phyloP scores from a whole-genome alignment of 1,284 basidiomycete genomes.

The Pseudozyma sp. region DNA sequence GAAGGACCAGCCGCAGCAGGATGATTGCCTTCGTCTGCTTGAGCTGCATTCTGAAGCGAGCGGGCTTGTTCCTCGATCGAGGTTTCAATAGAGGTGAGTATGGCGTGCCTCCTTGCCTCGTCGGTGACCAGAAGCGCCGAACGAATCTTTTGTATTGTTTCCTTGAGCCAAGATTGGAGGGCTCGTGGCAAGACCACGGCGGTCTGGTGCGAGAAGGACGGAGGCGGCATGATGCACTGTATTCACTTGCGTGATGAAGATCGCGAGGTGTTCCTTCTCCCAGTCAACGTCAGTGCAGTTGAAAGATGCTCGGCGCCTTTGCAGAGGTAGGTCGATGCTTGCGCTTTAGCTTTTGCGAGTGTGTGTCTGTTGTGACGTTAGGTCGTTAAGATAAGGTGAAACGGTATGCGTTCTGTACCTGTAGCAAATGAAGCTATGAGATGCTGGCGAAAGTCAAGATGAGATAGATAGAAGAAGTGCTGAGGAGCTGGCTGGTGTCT shows the following conservation, averaged over 20 bases:
- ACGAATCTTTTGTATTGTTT: slow-evolving; percentile 34
- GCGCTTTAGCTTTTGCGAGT: too few relatives aligned
- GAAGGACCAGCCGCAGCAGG: slow-evolving; percentile 35
- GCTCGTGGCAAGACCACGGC: slow-evolving; percentile 36
- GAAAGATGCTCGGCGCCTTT: neutral
- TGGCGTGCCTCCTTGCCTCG: slow-evolving; percentile 28
- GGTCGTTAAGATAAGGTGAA: too few relatives aligned
- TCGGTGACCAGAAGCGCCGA: slow-evolving; percentile 27
- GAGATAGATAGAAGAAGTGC: neutral
- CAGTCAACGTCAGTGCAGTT: neutral
- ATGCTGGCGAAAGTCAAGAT: neutral
- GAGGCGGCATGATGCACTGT: slow-evolving; percentile 39
- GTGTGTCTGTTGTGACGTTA: too few relatives aligned
- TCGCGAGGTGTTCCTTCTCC: neutral
- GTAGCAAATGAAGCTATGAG: neutral
- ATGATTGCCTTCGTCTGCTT: slow-evolving; percentile 40
- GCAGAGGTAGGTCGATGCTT: too few relatives aligned
- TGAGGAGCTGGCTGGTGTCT: slow-evolving; percentile 42
- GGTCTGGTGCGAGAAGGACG: slow-evolving; percentile 49
- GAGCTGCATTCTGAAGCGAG: slow-evolving; percentile 23
- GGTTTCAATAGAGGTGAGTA: slow-evolving; percentile 32
- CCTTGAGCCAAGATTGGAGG: slow-evolving; percentile 50
- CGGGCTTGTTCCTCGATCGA: slow-evolving; percentile 31
- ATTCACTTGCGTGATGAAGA: neutral
- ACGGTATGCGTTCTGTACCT: too few relatives aligned